Evolutionary conservation across 345 rosid genomes (phyloP).

Genomic region (Viola odorata): DNA sequence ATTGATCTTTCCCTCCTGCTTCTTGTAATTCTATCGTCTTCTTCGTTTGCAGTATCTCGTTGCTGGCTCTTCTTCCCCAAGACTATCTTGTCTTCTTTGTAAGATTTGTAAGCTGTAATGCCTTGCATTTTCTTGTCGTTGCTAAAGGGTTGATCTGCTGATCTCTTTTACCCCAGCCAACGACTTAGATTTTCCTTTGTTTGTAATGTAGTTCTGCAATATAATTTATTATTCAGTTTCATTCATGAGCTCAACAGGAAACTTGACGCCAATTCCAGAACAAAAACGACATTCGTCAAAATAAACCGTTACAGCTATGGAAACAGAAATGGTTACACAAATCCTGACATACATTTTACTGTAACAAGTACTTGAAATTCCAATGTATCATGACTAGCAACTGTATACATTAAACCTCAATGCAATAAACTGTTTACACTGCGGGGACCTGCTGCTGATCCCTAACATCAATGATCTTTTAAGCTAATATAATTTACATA

Average conservation of each 20-base stretch:
- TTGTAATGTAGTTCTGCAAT: conserved; percentile 4
- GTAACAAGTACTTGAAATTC: no score
- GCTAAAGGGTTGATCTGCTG: conserved; percentile 4
- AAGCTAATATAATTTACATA: no score
- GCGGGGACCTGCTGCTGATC: no score
- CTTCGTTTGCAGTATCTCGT: conserved; percentile 24
- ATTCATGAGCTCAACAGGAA: not conserved
- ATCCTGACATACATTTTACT: no score
- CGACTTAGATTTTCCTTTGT: conserved; percentile 1
- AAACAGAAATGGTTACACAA: no score
- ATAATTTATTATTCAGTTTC: not conserved
- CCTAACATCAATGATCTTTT: no score
- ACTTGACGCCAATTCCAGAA: no score
- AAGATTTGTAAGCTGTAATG: conserved; percentile 6
- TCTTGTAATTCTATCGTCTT: not conserved
- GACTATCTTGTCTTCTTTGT: conserved; percentile 5
- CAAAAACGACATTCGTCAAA: no score
- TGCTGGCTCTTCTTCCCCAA: conserved; percentile 15
- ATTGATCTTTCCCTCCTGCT: conserved; percentile 16
- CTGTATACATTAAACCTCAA: no score
- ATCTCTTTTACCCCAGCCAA: conserved; percentile 5
- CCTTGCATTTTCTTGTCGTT: conserved; percentile 2
- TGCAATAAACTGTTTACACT: no score
- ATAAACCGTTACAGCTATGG: no score
- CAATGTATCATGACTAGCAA: no score